Evolutionary conservation across 176 grass and related monocot genomes (phyloP), one percentile per base, ranked within the genome.

Genomic region (Oryza longistaminata): DNA sequence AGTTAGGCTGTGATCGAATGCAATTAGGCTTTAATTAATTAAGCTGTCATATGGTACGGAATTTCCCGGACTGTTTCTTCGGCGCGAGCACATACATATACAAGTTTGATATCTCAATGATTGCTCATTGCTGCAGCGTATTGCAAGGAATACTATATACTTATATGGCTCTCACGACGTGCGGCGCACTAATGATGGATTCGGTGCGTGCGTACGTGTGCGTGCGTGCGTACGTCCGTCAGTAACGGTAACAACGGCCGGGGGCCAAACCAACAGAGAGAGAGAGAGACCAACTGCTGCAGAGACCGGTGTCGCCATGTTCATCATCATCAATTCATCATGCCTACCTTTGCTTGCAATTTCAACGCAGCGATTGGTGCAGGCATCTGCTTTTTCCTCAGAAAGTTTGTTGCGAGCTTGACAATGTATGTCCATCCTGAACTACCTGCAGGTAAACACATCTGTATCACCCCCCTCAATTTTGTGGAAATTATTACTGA

Each of bases 221-320:
- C 12, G 11, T 42, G 40, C 8, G 40, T 9, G 40, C 2, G 81
- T 3, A 24, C 48, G 55, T 46, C 27, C 76, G 77, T 81, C 82
- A 42, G 70, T 64, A 76, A 89, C 77, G 49, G 77, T 85, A 76
- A 70, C 87, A 70, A 85, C 76, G 82, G 70, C 70, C 9, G 5
- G 19, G 19, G 15, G 19, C 19, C 53, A 58, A 58, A 58, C 46
- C 46, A 16, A 8, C 40, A 68, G 11, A 2, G 29, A 27, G 27
- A 27, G 27, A 27, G 27, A 29, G 29, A 72, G 9, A 71, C 44
- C 71, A 26, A 66, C 42, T 40, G 68, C 74, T 25, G 42, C 29
- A 40, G 7, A 25, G 65, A 85, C 83, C 65, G 35, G 49, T 21
- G 75, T 29, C 75, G 43, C 43, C 71, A 25, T 73, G 40, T 9